These are phyloP conservation scores for Botrytis galanthina DNA, from an alignment of 2,329 filamentous ascomycete genomes.

Conservation along the genomic window DNA sequence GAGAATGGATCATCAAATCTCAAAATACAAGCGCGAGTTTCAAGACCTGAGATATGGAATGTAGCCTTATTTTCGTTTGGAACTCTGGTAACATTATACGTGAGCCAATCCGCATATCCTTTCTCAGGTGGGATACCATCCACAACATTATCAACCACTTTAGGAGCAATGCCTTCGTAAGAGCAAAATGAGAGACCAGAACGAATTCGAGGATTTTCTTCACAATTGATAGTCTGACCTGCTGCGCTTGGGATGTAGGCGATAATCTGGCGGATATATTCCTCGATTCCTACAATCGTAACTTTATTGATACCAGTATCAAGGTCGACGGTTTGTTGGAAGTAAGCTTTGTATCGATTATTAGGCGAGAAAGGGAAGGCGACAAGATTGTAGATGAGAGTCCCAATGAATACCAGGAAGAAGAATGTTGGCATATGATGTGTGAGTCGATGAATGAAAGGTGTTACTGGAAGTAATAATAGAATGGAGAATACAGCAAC, in stretches of 20 bases:
- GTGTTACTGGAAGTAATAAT: conserved; percentile 71
- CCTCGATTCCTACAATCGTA: conserved; percentile 64
- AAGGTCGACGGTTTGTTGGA: conserved; percentile 77
- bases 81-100: conserved; percentile 56
- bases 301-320: conserved; percentile 69
- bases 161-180: conserved; percentile 67
- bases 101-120: conserved; percentile 59
- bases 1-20: conserved; percentile 67
- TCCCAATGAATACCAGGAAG: conserved; percentile 68
- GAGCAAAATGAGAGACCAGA: conserved; percentile 62
- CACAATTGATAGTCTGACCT: conserved; percentile 58
- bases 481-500: conserved; percentile 68
- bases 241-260: conserved; percentile 67
- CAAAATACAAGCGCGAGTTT: conserved; percentile 77
- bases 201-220: conserved; percentile 41
- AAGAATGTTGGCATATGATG: conserved; percentile 79
- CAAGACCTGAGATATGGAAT: conserved; percentile 66
- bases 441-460: conserved; percentile 83
- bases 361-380: conserved; percentile 84
- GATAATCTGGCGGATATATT: conserved; percentile 67
- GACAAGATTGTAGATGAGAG: conserved; percentile 78
- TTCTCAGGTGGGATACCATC: conserved; percentile 44
- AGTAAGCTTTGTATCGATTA: conserved; percentile 82
- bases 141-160: conserved; percentile 53
- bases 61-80: conserved; percentile 51